Percentiles rank a stretch among this genome's conserved stretches.
These are phyloP conservation scores for Periconia macrospinosa DNA, from an alignment of 2,329 filamentous ascomycete species.

Conservation along the genomic window DNA sequence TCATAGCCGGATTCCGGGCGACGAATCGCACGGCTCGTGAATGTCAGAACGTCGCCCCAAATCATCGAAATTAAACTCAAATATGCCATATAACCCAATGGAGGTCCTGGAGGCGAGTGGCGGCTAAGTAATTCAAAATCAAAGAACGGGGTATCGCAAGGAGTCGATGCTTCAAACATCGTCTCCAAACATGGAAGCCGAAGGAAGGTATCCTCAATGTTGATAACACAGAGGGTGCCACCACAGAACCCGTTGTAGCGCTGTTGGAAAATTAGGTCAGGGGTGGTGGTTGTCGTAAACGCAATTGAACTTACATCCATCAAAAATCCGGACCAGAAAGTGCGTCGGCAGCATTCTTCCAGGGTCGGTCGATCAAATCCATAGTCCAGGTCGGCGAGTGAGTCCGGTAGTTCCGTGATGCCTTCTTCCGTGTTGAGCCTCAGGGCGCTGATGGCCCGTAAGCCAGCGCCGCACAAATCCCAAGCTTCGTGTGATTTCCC, in stretches of 20 bases:
- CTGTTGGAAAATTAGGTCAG: slow-evolving; percentile 39
- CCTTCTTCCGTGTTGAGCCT: slow-evolving; percentile 66
- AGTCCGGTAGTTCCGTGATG: slow-evolving; percentile 45
- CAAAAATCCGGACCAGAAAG: slow-evolving; percentile 72
- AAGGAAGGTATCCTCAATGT: slow-evolving; percentile 67
- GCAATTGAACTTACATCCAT: slow-evolving; percentile 59
- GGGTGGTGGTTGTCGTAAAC: slow-evolving; percentile 32
- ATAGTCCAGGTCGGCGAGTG: slow-evolving; percentile 56
- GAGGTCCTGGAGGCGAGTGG: slow-evolving; percentile 31
- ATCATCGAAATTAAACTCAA: slow-evolving; percentile 65
- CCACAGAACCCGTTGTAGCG: slow-evolving; percentile 62
- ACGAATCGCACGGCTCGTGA: slow-evolving; percentile 58
- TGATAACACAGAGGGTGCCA: slow-evolving; percentile 57
- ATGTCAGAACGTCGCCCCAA: slow-evolving; percentile 66
- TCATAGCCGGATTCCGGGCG: slow-evolving; percentile 48
- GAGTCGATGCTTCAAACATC: slow-evolving; percentile 63
- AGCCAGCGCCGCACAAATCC: slow-evolving; percentile 65
- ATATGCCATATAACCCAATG: slow-evolving; percentile 58
- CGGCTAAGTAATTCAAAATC: slow-evolving; percentile 54
- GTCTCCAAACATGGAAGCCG: slow-evolving; percentile 65
- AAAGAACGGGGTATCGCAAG: slow-evolving; percentile 63
- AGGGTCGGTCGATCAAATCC: slow-evolving; percentile 61
- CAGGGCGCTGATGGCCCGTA: slow-evolving; percentile 61
- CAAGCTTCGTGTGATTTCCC: slow-evolving; percentile 62
- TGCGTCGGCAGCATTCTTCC: slow-evolving; percentile 68